Conservation (phyloP, 139 green algal genomes). For the Desmodesmus armatus region DNA sequence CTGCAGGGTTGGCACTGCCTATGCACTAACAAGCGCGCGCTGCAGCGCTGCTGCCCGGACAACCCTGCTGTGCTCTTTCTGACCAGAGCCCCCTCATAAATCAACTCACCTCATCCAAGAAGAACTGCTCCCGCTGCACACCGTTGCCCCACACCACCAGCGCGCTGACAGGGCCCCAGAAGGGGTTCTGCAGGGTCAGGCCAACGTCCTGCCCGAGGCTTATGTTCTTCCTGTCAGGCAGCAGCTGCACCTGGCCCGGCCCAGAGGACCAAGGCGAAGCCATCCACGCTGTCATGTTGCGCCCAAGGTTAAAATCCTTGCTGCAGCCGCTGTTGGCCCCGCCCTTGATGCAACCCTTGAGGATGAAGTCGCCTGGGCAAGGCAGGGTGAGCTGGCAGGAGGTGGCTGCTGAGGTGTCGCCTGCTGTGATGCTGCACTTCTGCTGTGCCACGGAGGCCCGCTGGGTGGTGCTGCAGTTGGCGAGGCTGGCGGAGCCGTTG, state of each 20-base stretch:
- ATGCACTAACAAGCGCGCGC: too few species aligned
- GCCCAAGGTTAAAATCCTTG: background rate
- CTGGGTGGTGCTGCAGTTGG: constrained; percentile 38
- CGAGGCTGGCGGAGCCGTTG: constrained; percentile 9
- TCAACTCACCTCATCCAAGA: background rate
- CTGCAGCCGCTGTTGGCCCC: constrained; percentile 18
- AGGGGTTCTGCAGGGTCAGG: constrained; percentile 52
- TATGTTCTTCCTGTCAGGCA: constrained; percentile 41
- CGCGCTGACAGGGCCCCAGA: constrained; percentile 28
- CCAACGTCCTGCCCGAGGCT: background rate
- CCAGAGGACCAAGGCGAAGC: background rate
- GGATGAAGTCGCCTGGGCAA: constrained; percentile 52
- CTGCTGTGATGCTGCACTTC: constrained; percentile 24
- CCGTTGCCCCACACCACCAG: constrained; percentile 57
- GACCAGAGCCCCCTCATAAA: too few species aligned
- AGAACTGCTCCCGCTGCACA: background rate
- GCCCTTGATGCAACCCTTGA: constrained; percentile 34
- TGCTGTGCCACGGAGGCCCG: background rate
- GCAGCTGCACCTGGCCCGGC: background rate
- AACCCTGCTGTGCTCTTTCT: too few species aligned
- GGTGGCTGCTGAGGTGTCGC: background rate
- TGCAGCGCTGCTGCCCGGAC: too few species aligned
- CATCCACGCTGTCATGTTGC: constrained; percentile 48
- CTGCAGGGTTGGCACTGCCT: too few species aligned
- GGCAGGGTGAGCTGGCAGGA: constrained; percentile 56